Conservation (phyloP, 1,284 basidiomycete genomes). For the Fistulina hepatica region DNA sequence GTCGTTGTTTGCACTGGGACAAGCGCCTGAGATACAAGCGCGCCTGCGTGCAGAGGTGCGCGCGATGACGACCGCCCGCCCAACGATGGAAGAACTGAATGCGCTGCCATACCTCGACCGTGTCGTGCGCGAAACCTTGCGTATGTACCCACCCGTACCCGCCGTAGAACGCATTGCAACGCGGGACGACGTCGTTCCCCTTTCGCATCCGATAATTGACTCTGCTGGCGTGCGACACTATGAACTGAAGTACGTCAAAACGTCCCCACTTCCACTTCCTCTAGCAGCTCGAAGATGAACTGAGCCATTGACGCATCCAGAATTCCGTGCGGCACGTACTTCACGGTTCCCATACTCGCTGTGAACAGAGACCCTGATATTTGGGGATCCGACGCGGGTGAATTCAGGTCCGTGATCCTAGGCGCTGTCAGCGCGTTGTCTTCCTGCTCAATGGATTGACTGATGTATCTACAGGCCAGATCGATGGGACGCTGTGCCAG, state of each 20-base stretch:
- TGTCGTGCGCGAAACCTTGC: constrained; percentile 12
- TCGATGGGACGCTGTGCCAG: constrained; percentile 43
- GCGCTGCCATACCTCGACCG: constrained; percentile 12
- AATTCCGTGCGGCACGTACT: constrained; percentile 15
- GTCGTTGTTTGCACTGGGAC: constrained; percentile 13
- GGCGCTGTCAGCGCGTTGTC: background rate
- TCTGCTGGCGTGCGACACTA: constrained; percentile 28
- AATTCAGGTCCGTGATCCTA: constrained; percentile 19
- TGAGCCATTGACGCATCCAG: constrained; percentile 3
- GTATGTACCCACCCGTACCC: constrained; percentile 35
- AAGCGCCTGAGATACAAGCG: constrained; percentile 11
- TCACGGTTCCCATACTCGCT: constrained; percentile 18
- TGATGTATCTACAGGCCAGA: constrained; percentile 31
- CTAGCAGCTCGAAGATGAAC: constrained; percentile 15
- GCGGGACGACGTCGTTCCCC: constrained; percentile 51
- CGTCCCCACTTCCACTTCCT: no score
- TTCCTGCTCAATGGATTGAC: constrained; percentile 1
- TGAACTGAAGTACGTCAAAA: constrained; percentile 23
- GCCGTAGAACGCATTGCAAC: constrained; percentile 38
- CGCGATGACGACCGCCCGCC: constrained; percentile 7
- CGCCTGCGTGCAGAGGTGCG: constrained; percentile 12
- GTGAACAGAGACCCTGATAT: constrained; percentile 18
- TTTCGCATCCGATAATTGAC: constrained; percentile 34
- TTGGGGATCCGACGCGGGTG: constrained; percentile 24
- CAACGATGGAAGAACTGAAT: constrained; percentile 14